These are phyloP conservation scores for Carex myosuroides DNA, from an alignment of 176 grass and related monocot species.

Conservation along the genomic window DNA sequence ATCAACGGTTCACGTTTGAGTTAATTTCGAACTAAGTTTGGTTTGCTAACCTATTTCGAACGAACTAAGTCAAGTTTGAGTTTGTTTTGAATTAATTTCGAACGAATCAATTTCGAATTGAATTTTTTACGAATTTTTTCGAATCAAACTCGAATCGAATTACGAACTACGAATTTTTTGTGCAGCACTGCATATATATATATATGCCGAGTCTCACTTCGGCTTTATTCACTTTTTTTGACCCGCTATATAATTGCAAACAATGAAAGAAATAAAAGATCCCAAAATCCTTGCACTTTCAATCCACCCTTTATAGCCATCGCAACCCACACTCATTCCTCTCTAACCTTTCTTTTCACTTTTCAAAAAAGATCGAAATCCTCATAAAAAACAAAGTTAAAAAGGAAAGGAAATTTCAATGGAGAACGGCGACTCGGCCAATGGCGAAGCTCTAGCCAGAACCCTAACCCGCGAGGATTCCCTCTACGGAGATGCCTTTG, in stretches of 20 bases:
- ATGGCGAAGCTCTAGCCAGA: conserved; percentile 2
- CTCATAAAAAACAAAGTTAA: not conserved
- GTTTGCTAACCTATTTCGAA: too few species aligned
- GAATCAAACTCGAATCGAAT: too few species aligned
- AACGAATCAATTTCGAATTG: too few species aligned
- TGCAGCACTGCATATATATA: too few species aligned
- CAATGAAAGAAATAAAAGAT: not conserved
- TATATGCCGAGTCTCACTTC: not conserved
- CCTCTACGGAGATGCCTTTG: conserved; percentile 5
- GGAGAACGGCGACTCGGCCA: conserved; percentile 16
- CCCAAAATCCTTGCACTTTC: not conserved
- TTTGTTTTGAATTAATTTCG: too few species aligned
- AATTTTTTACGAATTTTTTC: too few species aligned
- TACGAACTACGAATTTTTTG: too few species aligned
- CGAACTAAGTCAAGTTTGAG: too few species aligned
- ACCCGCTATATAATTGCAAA: not conserved
- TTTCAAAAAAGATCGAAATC: conserved; percentile 3
- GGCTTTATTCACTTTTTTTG: not conserved
- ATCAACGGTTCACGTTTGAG: too few species aligned
- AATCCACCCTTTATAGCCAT: not conserved
- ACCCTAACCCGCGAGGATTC: conserved; percentile 12
- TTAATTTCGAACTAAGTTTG: too few species aligned
- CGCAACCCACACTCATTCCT: not conserved
- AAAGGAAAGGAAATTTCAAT: not conserved
- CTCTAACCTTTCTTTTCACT: not conserved